Conservation (phyloP, 2,329 filamentous ascomycete species). For the Colletotrichum sp. region DNA sequence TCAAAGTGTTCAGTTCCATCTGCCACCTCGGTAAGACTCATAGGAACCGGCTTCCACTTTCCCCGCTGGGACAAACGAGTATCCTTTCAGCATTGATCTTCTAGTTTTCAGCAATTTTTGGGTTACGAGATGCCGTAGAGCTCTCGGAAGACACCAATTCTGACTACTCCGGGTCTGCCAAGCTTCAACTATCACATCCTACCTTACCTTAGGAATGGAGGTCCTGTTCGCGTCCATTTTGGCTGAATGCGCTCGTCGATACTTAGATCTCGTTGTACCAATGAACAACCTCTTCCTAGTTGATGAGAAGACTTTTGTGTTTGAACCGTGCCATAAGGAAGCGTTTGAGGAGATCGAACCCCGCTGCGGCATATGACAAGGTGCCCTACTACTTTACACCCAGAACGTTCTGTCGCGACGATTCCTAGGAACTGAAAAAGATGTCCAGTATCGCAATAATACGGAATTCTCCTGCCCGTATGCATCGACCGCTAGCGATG, state of each 20-base stretch:
- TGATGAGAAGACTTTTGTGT: too few relatives aligned
- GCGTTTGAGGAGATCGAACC: background rate
- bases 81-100: too few relatives aligned
- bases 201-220: background rate
- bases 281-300: too few relatives aligned
- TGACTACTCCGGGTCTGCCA: too few relatives aligned
- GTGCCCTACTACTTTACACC: background rate
- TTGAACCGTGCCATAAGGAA: background rate
- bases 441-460: background rate
- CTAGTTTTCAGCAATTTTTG: rapidly evolving
- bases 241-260: background rate
- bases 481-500: background rate
- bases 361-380: background rate
- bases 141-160: rapidly evolving
- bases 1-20: background rate
- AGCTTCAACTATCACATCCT: rapidly evolving
- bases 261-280: background rate
- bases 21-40: background rate
- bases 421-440: background rate
- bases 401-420: background rate
- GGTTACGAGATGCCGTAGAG: background rate
- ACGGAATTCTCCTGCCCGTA: background rate
- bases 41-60: background rate
- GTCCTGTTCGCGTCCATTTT: background rate
- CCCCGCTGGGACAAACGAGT: background rate